phyloP scores from a whole-genome alignment of 1,284 basidiomycete species.

The Volvariella volvacea region DNA sequence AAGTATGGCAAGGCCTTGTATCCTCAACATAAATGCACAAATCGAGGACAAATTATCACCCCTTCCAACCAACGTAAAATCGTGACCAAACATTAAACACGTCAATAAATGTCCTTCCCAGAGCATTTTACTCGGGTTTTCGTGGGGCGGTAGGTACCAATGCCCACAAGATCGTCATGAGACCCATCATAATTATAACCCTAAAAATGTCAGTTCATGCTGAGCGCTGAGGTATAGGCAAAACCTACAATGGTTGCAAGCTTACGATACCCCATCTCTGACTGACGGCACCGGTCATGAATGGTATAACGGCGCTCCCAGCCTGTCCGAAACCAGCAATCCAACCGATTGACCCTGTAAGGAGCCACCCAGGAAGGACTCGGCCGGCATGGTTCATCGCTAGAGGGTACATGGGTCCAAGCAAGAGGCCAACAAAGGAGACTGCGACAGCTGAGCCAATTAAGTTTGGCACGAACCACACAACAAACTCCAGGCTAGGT shows the following conservation, averaged over 20 bases:
- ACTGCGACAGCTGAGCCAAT: slow-evolving; percentile 55
- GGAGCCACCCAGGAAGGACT: slow-evolving; percentile 55
- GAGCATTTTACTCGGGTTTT: too few species aligned
- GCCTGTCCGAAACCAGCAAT: slow-evolving; percentile 61
- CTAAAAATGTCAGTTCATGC: background rate
- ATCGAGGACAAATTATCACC: too few species aligned
- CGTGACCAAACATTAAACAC: too few species aligned
- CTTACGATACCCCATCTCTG: slow-evolving; percentile 47
- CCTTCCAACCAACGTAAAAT: too few species aligned
- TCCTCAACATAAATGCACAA: too few species aligned
- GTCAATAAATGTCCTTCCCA: too few species aligned
- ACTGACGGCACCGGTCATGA: slow-evolving; percentile 53
- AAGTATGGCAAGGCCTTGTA: too few species aligned
- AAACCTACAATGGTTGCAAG: slow-evolving; percentile 56
- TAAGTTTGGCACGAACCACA: slow-evolving; percentile 60
- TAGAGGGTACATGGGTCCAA: slow-evolving; percentile 63
- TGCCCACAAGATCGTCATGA: background rate
- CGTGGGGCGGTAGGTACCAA: too few species aligned
- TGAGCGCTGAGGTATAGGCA: too few species aligned
- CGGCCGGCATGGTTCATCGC: slow-evolving; percentile 53
- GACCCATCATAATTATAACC: background rate
- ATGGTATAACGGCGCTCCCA: slow-evolving; percentile 61
- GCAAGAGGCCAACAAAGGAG: slow-evolving; percentile 47
- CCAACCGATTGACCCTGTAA: slow-evolving; percentile 63
- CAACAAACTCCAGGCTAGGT: slow-evolving; percentile 47